These are phyloP conservation scores for Gossypium lobatum DNA, from an alignment of 441 rosid genomes.

Conservation along the genomic window DNA sequence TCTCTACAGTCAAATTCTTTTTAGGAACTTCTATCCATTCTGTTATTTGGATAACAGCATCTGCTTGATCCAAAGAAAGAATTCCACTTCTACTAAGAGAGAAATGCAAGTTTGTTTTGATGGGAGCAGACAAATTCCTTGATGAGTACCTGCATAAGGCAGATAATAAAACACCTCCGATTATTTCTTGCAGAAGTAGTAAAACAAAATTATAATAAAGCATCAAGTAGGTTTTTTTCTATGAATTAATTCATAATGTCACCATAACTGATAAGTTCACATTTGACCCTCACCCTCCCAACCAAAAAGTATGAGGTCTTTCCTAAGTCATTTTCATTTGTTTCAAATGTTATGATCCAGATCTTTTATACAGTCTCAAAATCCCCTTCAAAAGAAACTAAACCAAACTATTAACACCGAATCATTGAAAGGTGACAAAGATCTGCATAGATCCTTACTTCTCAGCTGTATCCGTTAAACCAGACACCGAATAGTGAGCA, in stretches of 20 bases:
- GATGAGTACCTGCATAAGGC: conserved; percentile 63
- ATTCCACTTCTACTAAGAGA: conserved; percentile 92
- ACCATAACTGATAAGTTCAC: neutral
- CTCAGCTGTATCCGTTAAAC: conserved; percentile 66
- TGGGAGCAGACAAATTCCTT: conserved; percentile 87
- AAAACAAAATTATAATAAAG: neutral
- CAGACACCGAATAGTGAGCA: conserved; percentile 80
- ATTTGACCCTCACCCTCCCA: neutral
- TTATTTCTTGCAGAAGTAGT: neutral
- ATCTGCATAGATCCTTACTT: conserved; percentile 52
- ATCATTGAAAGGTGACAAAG: conserved; percentile 9
- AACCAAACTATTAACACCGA: neutral
- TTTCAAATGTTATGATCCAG: neutral
- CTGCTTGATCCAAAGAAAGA: conserved; percentile 86
- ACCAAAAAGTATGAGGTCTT: neutral
- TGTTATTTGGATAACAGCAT: conserved; percentile 84
- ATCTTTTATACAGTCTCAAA: neutral
- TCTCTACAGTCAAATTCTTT: conserved; percentile 61
- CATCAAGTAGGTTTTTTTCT: neutral
- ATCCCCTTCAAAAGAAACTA: conserved; percentile 1
- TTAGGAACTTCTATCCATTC: conserved; percentile 97
- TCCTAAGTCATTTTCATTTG: neutral
- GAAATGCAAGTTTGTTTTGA: conserved; percentile 89
- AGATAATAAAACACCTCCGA: neutral
- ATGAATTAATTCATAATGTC: neutral